These are phyloP conservation scores for Linum tenue DNA, from an alignment of 345 rosid species.

Conservation along the genomic window DNA sequence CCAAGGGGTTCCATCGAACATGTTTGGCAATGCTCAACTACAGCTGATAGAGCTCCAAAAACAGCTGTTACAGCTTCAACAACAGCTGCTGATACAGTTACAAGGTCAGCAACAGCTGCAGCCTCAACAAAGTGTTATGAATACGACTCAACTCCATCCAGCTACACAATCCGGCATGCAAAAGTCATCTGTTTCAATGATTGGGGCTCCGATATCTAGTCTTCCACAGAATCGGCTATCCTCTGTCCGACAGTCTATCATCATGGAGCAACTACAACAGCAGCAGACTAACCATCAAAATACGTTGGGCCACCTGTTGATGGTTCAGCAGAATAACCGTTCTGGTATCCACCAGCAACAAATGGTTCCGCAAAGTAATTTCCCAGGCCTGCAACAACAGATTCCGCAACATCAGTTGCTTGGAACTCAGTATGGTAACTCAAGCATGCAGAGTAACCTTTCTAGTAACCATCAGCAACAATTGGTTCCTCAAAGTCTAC, in stretches of 20 bases:
- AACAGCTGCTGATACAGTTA: constrained; percentile 50
- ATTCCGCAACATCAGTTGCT: constrained; percentile 47
- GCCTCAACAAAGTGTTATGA: constrained; percentile 47
- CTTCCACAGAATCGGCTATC: constrained; percentile 69
- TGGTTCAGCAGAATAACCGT: constrained; percentile 38
- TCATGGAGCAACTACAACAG: constrained; percentile 65
- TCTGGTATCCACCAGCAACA: constrained; percentile 54
- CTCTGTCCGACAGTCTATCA: constrained; percentile 53
- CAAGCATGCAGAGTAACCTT: constrained; percentile 72
- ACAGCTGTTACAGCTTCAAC: constrained; percentile 56
- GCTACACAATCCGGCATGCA: constrained; percentile 66
- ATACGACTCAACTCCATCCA: no score
- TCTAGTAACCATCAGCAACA: constrained; percentile 56
- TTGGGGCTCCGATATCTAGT: constrained; percentile 46
- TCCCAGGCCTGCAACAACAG: constrained; percentile 53
- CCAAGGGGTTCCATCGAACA: constrained; percentile 51
- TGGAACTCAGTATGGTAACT: constrained; percentile 61
- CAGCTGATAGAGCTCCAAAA: constrained; percentile 60
- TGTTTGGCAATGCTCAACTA: constrained; percentile 55
- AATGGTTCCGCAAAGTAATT: constrained; percentile 60
- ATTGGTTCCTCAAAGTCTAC: constrained; percentile 50
- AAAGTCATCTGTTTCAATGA: constrained; percentile 45
- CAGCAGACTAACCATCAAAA: constrained; percentile 62
- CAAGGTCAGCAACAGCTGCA: constrained; percentile 47
- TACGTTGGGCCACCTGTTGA: constrained; percentile 52